Percentiles rank a stretch among this genome's conserved stretches.
Evolutionary conservation across 78 protist genomes (phyloP).

Genomic region (Tieghemostelium lacteum): DNA sequence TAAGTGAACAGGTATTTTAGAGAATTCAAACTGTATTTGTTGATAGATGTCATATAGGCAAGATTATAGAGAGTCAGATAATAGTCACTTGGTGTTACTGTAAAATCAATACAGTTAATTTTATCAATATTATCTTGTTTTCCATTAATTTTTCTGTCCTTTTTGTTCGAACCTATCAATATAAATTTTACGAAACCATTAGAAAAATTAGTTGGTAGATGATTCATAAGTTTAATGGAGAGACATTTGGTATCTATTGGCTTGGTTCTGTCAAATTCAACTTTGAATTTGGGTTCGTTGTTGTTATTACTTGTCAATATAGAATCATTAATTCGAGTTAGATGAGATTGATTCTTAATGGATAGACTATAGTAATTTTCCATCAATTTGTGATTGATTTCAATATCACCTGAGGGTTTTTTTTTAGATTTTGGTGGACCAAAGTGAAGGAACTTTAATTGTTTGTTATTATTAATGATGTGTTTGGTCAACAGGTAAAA

Average conservation of each 20-base stretch:
- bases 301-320: too few relatives aligned
- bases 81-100: not conserved
- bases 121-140: not conserved
- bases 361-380: too few relatives aligned
- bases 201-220: not conserved
- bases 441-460: not conserved
- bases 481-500: not conserved
- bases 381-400: not conserved
- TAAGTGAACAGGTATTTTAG: too few relatives aligned
- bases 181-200: too few relatives aligned
- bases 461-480: too few relatives aligned
- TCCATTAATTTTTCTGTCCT: not conserved
- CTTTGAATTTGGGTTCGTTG: not conserved
- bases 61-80: not conserved
- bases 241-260: too few relatives aligned
- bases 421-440: not conserved
- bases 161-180: too few relatives aligned
- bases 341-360: not conserved
- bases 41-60: not conserved
- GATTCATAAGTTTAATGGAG: too few relatives aligned
- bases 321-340: not conserved
- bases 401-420: too few relatives aligned
- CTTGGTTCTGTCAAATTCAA: not conserved
- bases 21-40: too few relatives aligned
- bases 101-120: not conserved